A percentile compares a stretch with the other conserved stretches of the same genome.
phyloP scores from a whole-genome alignment of 2,329 filamentous ascomycete species.

The Trichoderma pleuroti region DNA sequence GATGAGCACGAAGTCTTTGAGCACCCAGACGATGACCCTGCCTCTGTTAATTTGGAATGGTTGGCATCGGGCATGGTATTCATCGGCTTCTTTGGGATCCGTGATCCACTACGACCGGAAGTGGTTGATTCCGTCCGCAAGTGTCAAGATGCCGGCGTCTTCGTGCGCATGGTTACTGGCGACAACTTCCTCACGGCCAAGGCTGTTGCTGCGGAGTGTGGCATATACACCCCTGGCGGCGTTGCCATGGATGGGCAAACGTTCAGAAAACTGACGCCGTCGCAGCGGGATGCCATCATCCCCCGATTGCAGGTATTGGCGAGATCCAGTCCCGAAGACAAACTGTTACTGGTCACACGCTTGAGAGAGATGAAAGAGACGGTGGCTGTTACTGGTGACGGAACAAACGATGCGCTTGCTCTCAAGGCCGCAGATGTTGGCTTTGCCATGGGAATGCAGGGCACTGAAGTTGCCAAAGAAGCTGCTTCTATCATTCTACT shows the following conservation, averaged over 20 bases:
- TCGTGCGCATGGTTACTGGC: slow-evolving; percentile 61
- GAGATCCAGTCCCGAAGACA: slow-evolving; percentile 67
- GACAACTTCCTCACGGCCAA: slow-evolving; percentile 45
- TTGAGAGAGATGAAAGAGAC: slow-evolving; percentile 64
- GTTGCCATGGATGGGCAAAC: slow-evolving; percentile 54
- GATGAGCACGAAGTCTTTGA: slow-evolving; percentile 64
- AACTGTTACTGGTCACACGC: slow-evolving; percentile 60
- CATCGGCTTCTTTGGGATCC: slow-evolving; percentile 57
- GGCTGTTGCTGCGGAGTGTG: slow-evolving; percentile 43
- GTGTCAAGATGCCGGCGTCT: slow-evolving; percentile 62
- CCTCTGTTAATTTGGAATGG: slow-evolving; percentile 37
- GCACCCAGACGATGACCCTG: slow-evolving; percentile 35
- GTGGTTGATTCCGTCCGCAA: slow-evolving; percentile 60
- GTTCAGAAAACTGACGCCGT: slow-evolving; percentile 55
- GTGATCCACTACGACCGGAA: slow-evolving; percentile 62
- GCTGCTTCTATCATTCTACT: slow-evolving; percentile 63
- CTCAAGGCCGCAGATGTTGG: slow-evolving; percentile 64
- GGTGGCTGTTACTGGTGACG: slow-evolving; percentile 64
- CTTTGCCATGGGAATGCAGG: slow-evolving; percentile 65
- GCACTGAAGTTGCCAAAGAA: slow-evolving; percentile 64
- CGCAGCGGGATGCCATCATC: slow-evolving; percentile 49
- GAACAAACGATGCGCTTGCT: slow-evolving; percentile 64
- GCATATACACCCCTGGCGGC: slow-evolving; percentile 56
- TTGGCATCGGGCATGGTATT: slow-evolving; percentile 47
- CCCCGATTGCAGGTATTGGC: slow-evolving; percentile 65